phyloP scores from a whole-genome alignment of 176 grass and related monocot genomes.

The Echinochloa phyllopogon region DNA sequence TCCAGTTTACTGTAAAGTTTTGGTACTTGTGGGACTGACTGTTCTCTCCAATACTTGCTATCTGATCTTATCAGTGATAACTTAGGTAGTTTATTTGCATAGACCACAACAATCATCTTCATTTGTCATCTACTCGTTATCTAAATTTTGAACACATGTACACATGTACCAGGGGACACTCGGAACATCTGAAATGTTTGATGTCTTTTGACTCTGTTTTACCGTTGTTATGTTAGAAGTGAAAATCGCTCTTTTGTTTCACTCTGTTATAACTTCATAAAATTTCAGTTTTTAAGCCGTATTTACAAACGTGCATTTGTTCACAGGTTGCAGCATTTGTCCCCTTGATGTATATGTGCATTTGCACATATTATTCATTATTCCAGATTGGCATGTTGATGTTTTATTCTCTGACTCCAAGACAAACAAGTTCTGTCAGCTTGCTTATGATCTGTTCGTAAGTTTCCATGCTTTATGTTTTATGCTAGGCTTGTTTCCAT shows the following conservation, averaged over 20 bases:
- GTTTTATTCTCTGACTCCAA: constrained; percentile 98
- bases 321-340: constrained; percentile 91
- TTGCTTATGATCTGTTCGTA: constrained; percentile 99
- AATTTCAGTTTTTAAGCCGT: neutral
- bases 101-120: neutral
- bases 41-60: constrained; percentile 2
- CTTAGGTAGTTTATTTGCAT: constrained; percentile 33
- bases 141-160: constrained; percentile 24
- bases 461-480: constrained; percentile 52
- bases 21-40: constrained; percentile 22
- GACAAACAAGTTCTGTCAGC: constrained; percentile 96
- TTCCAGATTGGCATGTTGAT: constrained; percentile 99
- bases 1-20: neutral
- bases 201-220: neutral
- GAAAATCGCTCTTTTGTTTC: neutral
- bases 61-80: constrained; percentile 6
- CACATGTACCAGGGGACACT: constrained; percentile 9
- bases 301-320: constrained; percentile 37
- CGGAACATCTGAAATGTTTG: neutral
- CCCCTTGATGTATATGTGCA: constrained; percentile 98
- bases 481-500: constrained; percentile 34
- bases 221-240: neutral
- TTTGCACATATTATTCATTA: constrained; percentile 99
- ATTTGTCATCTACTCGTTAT: constrained; percentile 18
- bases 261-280: constrained; percentile 14